Evolutionary conservation across 192 early-diverging fungal species (phyloP).

Genomic region (Entomortierella parvispora): DNA sequence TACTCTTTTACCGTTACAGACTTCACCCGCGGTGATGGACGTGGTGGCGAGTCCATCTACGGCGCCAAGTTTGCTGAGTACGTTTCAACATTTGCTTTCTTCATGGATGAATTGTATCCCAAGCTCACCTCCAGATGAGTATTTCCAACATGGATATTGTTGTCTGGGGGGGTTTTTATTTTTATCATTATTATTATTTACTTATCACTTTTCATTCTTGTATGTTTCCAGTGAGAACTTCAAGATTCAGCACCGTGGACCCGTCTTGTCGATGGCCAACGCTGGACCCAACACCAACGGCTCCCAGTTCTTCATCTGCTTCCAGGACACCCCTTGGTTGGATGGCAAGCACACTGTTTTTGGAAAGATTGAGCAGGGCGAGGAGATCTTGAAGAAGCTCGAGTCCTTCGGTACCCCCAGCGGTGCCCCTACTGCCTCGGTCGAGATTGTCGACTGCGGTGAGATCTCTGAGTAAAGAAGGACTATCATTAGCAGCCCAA

Average conservation of each 20-base stretch:
- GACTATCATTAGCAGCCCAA: neutral
- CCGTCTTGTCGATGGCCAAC: conserved; percentile 77
- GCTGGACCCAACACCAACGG: conserved; percentile 67
- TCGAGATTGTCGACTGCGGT: conserved; percentile 82
- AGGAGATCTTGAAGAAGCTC: conserved; percentile 75
- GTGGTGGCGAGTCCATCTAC: conserved; percentile 83
- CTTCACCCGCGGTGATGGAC: conserved; percentile 73
- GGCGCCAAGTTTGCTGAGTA: conserved; percentile 90
- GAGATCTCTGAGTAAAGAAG: conserved; percentile 61
- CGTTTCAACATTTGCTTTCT: conserved; percentile 10
- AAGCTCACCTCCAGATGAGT: neutral
- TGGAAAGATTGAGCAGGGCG: conserved; percentile 83
- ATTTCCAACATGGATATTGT: too few species aligned
- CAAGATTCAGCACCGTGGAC: conserved; percentile 83
- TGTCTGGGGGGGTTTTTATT: too few species aligned
- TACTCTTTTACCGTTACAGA: conserved; percentile 24
- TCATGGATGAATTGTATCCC: neutral
- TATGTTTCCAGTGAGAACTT: conserved; percentile 81
- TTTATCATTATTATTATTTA: neutral
- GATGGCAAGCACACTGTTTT: conserved; percentile 94
- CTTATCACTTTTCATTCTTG: neutral
- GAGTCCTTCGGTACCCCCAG: conserved; percentile 73
- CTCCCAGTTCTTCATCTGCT: conserved; percentile 47
- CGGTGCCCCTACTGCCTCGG: conserved; percentile 67
- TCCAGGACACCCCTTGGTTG: conserved; percentile 79